These are phyloP conservation scores for Xerocomellus amylosporus DNA, from an alignment of 768 basidiomycete species.

Conservation along the genomic window DNA sequence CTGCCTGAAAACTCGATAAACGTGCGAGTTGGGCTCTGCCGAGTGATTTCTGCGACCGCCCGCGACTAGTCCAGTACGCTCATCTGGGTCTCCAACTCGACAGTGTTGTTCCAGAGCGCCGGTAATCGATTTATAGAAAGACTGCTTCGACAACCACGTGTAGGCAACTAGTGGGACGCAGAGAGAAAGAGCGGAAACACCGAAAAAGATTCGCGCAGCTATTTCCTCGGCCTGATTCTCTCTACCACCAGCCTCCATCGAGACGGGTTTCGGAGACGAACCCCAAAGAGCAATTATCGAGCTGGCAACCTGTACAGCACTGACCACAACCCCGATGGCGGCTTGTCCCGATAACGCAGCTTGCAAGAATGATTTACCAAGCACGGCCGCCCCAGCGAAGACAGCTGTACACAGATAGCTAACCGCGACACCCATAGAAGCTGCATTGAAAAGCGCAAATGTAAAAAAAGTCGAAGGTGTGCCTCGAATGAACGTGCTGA, in stretches of 20 bases:
- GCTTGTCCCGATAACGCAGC: neutral
- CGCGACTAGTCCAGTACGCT: no score
- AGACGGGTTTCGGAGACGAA: neutral
- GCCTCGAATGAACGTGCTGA: no score
- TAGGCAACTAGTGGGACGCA: neutral
- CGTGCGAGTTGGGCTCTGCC: no score
- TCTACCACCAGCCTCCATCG: neutral
- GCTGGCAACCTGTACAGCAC: neutral
- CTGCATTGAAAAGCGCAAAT: no score
- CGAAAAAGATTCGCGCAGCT: neutral
- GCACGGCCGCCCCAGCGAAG: neutral
- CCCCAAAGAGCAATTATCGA: neutral
- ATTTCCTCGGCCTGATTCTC: neutral
- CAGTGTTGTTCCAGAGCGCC: no score
- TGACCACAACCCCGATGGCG: neutral
- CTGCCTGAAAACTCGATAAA: no score
- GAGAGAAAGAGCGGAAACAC: neutral
- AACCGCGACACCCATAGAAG: no score
- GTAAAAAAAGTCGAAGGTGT: no score
- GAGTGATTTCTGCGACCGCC: conserved; percentile 38
- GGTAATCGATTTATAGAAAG: neutral
- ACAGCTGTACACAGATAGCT: neutral
- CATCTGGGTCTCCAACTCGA: no score
- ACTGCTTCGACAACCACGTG: neutral
- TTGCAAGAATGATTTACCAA: neutral